phyloP scores from a whole-genome alignment of 345 rosid genomes.

The Adansonia digitata region DNA sequence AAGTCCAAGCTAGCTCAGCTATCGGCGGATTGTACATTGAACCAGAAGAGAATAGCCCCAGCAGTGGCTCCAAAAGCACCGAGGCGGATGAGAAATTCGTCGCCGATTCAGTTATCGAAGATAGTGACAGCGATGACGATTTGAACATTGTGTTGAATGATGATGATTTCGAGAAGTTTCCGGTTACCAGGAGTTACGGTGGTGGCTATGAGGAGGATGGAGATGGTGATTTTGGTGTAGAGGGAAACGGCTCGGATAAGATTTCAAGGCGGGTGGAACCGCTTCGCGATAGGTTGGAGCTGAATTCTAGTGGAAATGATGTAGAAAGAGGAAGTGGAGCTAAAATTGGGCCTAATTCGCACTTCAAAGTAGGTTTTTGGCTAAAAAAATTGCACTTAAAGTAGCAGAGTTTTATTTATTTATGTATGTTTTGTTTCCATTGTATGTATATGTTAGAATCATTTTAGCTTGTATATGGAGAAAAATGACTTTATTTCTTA shows the following conservation, averaged over 20 bases:
- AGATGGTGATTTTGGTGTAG: not conserved
- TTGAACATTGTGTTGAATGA: slow-evolving; percentile 62
- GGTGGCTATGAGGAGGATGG: slow-evolving; percentile 15
- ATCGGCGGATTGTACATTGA: slow-evolving; percentile 20
- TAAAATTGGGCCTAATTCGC: slow-evolving; percentile 3
- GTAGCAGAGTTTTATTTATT: not conserved
- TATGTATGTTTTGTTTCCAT: not conserved
- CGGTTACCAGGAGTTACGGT: slow-evolving; percentile 5
- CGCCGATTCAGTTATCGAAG: slow-evolving; percentile 8
- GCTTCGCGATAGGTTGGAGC: slow-evolving; percentile 14
- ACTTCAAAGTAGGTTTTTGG: slow-evolving; percentile 28
- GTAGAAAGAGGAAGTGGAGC: slow-evolving; percentile 13
- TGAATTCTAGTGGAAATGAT: not conserved
- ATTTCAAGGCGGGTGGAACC: not conserved
- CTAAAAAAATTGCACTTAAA: not conserved
- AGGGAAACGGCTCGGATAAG: not conserved
- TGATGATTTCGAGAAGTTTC: slow-evolving; percentile 33
- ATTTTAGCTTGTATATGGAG: not conserved
- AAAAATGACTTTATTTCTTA: not conserved
- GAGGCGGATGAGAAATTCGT: slow-evolving; percentile 1
- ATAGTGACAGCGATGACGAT: slow-evolving; percentile 63
- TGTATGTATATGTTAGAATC: not conserved
- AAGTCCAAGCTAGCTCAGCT: slow-evolving; percentile 29
- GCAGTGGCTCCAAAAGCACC: not conserved
- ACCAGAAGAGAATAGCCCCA: slow-evolving; percentile 10